These are phyloP conservation scores for Atkinsonella hypoxylon DNA, from an alignment of 2,329 filamentous ascomycete species.

Conservation along the genomic window DNA sequence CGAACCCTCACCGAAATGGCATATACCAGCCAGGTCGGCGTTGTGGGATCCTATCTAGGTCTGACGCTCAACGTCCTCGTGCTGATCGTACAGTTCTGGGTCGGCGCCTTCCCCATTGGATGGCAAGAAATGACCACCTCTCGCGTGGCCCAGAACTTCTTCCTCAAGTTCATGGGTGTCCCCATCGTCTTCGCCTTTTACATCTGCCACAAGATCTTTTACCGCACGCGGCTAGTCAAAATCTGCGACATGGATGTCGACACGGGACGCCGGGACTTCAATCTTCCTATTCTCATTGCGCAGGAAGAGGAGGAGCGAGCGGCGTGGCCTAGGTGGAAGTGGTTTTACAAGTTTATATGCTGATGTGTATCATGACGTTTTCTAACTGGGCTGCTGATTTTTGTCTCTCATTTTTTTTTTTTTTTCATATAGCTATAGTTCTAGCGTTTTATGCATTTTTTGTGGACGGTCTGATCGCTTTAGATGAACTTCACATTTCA, in stretches of 20 bases:
- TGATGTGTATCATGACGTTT: slow-evolving; percentile 19
- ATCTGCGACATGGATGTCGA: slow-evolving; percentile 71
- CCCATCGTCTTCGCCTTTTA: slow-evolving; percentile 60
- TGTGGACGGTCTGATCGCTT: no score
- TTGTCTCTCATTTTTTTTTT: not conserved
- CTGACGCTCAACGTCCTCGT: slow-evolving; percentile 64
- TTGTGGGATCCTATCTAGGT: slow-evolving; percentile 70
- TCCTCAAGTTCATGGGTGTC: slow-evolving; percentile 58
- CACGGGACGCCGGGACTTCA: slow-evolving; percentile 76
- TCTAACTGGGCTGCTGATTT: not conserved
- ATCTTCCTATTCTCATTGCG: slow-evolving; percentile 63
- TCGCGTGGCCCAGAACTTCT: slow-evolving; percentile 53
- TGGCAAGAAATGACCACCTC: slow-evolving; percentile 32
- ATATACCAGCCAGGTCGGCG: slow-evolving; percentile 68
- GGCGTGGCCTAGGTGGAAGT: slow-evolving; percentile 67
- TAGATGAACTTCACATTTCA: no score
- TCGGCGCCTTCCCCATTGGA: slow-evolving; percentile 63
- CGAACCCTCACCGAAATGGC: slow-evolving; percentile 66
- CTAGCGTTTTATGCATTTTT: no score
- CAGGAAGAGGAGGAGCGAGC: slow-evolving; percentile 68
- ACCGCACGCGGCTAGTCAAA: slow-evolving; percentile 54
- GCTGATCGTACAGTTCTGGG: slow-evolving; percentile 78
- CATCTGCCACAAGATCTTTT: slow-evolving; percentile 63
- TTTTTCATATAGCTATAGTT: not conserved
- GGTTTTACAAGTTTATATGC: slow-evolving; percentile 60